Evolutionary conservation across 257 asterid genomes (phyloP).

Genomic region (Solanum pimpinellifolium): DNA sequence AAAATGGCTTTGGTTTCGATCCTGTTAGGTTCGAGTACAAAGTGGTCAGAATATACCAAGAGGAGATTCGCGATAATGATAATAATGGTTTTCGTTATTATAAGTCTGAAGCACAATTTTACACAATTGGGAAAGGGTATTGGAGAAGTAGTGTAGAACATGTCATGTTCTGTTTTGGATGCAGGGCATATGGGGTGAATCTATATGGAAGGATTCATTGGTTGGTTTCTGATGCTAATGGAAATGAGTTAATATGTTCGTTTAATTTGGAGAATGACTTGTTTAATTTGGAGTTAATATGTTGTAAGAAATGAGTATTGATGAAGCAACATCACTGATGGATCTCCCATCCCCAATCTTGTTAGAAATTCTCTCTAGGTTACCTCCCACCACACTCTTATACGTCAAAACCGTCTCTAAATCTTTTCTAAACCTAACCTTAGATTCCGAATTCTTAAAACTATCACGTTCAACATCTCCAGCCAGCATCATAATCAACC

Average conservation of each 20-base stretch:
- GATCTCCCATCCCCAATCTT: conserved; percentile 24
- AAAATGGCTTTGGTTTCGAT: too few relatives aligned
- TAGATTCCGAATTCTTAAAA: neutral
- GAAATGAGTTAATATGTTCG: too few relatives aligned
- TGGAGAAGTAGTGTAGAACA: conserved; percentile 13
- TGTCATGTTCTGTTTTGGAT: conserved; percentile 15
- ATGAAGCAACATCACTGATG: neutral
- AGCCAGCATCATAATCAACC: conserved; percentile 22
- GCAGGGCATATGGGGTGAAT: conserved; percentile 14
- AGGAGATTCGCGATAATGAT: too few relatives aligned
- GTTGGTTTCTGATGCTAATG: too few relatives aligned
- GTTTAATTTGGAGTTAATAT: too few relatives aligned
- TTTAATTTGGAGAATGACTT: too few relatives aligned
- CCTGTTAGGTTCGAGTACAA: too few relatives aligned
- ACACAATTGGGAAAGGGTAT: conserved; percentile 19
- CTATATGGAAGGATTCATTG: too few relatives aligned
- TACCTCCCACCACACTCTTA: conserved; percentile 22
- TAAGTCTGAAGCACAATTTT: conserved; percentile 26
- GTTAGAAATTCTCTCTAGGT: conserved; percentile 21
- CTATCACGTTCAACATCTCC: neutral
- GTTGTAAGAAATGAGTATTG: neutral
- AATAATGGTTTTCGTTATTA: neutral
- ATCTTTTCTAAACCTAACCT: neutral
- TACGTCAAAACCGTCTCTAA: conserved; percentile 25
- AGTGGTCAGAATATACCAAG: too few relatives aligned